Conservation (phyloP, 2,329 filamentous ascomycete genomes). For the Penicillium sp. region DNA sequence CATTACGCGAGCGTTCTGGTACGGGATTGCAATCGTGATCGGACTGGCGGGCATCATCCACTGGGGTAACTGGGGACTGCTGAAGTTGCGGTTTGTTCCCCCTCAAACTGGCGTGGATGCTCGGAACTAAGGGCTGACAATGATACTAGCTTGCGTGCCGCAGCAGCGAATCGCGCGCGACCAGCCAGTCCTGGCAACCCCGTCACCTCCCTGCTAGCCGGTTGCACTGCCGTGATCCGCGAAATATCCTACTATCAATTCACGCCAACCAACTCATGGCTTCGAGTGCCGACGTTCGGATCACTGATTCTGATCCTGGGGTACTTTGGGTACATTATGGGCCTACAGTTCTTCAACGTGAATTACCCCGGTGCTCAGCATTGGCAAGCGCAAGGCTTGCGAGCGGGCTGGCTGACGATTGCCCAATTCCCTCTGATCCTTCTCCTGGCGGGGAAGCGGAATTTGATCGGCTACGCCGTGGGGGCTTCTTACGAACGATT, state of each 20-base stretch:
- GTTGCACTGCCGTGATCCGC: constrained; percentile 33
- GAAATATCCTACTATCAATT: constrained; percentile 37
- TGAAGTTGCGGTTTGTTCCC: constrained; percentile 27
- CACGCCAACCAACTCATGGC: constrained; percentile 22
- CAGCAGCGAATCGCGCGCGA: constrained; percentile 29
- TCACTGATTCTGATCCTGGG: constrained; percentile 5
- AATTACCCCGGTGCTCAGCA: constrained; percentile 5
- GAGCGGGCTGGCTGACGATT: constrained; percentile 38
- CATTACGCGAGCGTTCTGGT: constrained; percentile 42
- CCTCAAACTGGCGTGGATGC: too few species aligned
- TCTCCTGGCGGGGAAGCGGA: constrained; percentile 41
- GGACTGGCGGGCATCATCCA: constrained; percentile 33
- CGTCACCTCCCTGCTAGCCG: constrained; percentile 21
- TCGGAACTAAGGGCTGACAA: too few species aligned
- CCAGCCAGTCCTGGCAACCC: constrained; percentile 33
- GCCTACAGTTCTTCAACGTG: constrained; percentile 5
- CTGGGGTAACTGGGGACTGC: constrained; percentile 18
- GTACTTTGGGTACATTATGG: constrained; percentile 7
- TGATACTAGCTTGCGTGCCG: constrained; percentile 34
- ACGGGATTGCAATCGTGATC: constrained; percentile 37
- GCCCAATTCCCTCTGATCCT: constrained; percentile 40
- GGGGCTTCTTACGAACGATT: constrained; percentile 35
- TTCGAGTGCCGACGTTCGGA: constrained; percentile 22
- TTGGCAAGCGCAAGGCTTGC: constrained; percentile 16
- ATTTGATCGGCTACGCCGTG: constrained; percentile 31